Evolutionary conservation across 176 grass and related monocot genomes (phyloP).

Genomic region (Phoenix roebelenii): DNA sequence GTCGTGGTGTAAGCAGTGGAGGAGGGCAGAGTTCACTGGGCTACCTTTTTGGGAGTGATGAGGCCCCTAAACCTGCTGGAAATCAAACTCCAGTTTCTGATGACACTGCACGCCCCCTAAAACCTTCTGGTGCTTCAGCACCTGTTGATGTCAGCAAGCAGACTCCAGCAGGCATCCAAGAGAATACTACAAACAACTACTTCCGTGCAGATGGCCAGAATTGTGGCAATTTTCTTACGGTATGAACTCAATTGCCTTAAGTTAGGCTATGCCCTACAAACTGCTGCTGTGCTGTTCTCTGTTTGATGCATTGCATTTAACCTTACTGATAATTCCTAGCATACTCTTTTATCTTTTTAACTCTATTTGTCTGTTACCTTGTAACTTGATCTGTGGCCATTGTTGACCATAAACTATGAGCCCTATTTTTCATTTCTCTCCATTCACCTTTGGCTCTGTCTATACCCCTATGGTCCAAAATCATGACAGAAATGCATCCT

Average conservation of each 20-base stretch:
- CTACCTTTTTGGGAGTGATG: slow-evolving; percentile 57
- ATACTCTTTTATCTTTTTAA: no score
- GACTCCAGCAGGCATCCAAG: slow-evolving; percentile 53
- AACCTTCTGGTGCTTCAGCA: neutral
- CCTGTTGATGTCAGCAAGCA: slow-evolving; percentile 36
- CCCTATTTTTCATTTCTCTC: no score
- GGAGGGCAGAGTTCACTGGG: slow-evolving; percentile 59
- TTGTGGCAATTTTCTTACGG: slow-evolving; percentile 72
- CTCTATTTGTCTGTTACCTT: no score
- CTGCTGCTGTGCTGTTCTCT: no score
- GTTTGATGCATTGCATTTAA: no score
- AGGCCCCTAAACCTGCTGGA: slow-evolving; percentile 32
- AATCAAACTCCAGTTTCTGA: slow-evolving; percentile 30
- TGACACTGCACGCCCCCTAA: slow-evolving; percentile 12
- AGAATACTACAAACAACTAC: slow-evolving; percentile 55
- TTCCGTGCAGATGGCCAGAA: slow-evolving; percentile 63
- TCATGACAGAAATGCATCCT: no score
- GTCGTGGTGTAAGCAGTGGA: slow-evolving; percentile 67
- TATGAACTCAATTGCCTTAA: slow-evolving; percentile 11
- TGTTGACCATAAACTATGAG: no score
- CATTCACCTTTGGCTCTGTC: no score
- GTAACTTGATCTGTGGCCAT: no score
- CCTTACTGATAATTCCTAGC: no score
- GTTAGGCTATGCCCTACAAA: no score
- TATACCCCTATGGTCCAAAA: no score